Conservation (phyloP, 768 basidiomycete genomes). For the Naganishia vishniacii region DNA sequence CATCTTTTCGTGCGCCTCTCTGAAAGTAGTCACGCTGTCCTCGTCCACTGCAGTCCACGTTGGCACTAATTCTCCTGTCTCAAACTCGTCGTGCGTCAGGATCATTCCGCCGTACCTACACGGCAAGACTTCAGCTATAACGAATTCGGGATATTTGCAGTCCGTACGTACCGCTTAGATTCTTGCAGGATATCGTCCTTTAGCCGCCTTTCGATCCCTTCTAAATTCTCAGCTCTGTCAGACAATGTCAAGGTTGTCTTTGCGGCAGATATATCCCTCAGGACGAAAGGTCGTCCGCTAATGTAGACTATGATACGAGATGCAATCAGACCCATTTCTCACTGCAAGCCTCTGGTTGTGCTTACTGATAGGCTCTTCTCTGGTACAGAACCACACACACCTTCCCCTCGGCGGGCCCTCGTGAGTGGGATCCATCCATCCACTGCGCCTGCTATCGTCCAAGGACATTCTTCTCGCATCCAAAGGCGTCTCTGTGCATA, state of each 20-base stretch:
- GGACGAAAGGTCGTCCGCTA: conserved; percentile 68
- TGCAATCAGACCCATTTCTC: conserved; percentile 52
- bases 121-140: not conserved
- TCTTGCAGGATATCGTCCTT: conserved; percentile 89
- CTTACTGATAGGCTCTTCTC: conserved; percentile 89
- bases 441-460: conserved; percentile 9
- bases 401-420: conserved; percentile 53
- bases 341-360: conserved; percentile 21
- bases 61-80: conserved; percentile 69
- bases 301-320: conserved; percentile 51
- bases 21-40: conserved; percentile 74
- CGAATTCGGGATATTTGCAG: not conserved
- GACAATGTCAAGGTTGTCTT: conserved; percentile 71
- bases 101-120: conserved; percentile 78
- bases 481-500: not conserved
- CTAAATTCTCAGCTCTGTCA: conserved; percentile 89
- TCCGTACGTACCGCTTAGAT: conserved; percentile 57
- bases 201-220: conserved; percentile 75
- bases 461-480: not conserved
- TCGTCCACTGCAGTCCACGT: conserved; percentile 90
- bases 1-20: conserved; percentile 78
- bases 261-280: conserved; percentile 80
- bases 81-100: conserved; percentile 87
- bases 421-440: conserved; percentile 4
- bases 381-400: conserved; percentile 91